Percentiles rank a stretch among this genome's conserved stretches.
These are phyloP conservation scores for Poteriospumella lacustris DNA, from an alignment of 108 stramenopile genomes.

Conservation along the genomic window DNA sequence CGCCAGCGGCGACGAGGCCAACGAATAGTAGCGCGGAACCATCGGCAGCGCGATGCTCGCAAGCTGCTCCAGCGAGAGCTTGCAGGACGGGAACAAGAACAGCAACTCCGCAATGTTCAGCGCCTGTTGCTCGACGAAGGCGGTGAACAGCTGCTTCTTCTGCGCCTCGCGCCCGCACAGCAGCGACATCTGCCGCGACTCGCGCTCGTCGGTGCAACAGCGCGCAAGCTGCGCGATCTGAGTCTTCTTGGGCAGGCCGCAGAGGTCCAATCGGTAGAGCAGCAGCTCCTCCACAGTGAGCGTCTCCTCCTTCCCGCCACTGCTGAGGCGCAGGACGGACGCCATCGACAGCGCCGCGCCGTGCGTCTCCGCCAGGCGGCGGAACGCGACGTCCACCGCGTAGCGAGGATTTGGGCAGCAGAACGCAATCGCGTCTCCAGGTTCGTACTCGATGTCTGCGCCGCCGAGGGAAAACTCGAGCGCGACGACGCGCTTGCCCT, in stretches of 20 bases:
- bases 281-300: conserved; percentile 62
- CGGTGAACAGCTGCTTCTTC: conserved; percentile 41
- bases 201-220: conserved; percentile 58
- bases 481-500: conserved; percentile 61
- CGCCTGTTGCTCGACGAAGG: conserved; percentile 65
- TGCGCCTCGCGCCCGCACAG: conserved; percentile 29
- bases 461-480: conserved; percentile 43
- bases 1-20: conserved; percentile 78
- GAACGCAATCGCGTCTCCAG: conserved; percentile 81
- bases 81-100: conserved; percentile 75
- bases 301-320: conserved; percentile 52
- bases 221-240: conserved; percentile 56
- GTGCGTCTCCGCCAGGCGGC: background rate
- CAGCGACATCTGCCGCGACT: conserved; percentile 53
- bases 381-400: background rate
- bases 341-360: conserved; percentile 38
- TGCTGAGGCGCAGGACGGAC: background rate
- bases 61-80: conserved; percentile 60
- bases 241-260: conserved; percentile 63
- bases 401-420: conserved; percentile 57
- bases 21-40: conserved; percentile 81
- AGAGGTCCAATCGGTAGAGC: conserved; percentile 63
- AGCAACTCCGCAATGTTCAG: conserved; percentile 69
- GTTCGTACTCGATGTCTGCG: conserved; percentile 62
- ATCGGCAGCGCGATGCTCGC: conserved; percentile 64